Base-by-base conservation (phyloP, 2,329 filamentous ascomycete species). In the Fusarium continuum region DNA sequence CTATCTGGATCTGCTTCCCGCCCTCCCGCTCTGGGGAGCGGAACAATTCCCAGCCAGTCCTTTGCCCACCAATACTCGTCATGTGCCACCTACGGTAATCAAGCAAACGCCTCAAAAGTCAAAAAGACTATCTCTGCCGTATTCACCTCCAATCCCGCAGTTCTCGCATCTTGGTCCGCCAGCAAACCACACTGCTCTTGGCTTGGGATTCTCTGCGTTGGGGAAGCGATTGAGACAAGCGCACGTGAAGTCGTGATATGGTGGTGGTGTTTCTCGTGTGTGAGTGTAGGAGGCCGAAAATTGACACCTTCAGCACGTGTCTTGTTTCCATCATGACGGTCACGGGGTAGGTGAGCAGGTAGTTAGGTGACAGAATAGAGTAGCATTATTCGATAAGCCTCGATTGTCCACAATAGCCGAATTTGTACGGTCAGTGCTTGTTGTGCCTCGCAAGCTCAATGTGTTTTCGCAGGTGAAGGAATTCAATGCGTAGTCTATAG, bases 1-100 rank as follows among this genome's bases (percentile, higher is more conserved):
- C n/a, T n/a, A n/a, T n/a, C n/a, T 40, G 46, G 23, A 64, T 56
- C 61, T 65, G 34, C 19, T 32, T 65, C 61, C 61, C 51, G 61
- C 61, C 61, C 55, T 61, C 22, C 50, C 40, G 32, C 23, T 62
- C 43, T 41, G 29, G 26, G 19, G n/a, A 7, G 9, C 56, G 47
- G 56, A 63, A 38, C 35, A 11, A 36, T 50, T 50, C 61, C 38
- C 34, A 58, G 35, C 60, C 61, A 61, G 44, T 61, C 34, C 31
- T 25, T 32, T 25, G 20, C 44, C 39, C 34, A 51, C 34, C 32
- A 29, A 17, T 23, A 23, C 43, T 36, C 32, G 40, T 54, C 44
- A 34, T 35, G n/a, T 61, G 43, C 48, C 44, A 61, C 32, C 26
- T 52, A 52, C 35, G 31, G 19, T 44, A 32, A 41, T 35, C 14